A percentile compares a stretch with the other conserved stretches of the same genome.
Evolutionary conservation across 805 yeast species (phyloP).

Genomic region (Kockiozyma suomiensis): DNA sequence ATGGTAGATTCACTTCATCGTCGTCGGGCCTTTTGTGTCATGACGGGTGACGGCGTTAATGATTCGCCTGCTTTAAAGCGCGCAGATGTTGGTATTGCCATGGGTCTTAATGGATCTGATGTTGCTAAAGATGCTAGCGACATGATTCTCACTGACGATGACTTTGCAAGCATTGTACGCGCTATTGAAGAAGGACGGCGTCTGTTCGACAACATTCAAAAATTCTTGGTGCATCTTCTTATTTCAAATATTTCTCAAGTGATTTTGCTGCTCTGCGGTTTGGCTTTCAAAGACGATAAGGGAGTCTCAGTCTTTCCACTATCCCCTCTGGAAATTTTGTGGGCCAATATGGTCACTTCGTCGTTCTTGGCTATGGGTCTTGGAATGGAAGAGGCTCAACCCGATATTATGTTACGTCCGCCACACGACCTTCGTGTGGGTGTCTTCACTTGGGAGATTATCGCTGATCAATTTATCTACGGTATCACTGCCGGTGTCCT

Average conservation of each 20-base stretch:
- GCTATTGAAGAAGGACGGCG: conserved; percentile 84
- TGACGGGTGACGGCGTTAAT: conserved; percentile 85
- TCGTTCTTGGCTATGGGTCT: conserved; percentile 86
- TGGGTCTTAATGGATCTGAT: conserved; percentile 81
- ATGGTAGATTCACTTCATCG: conserved; percentile 77
- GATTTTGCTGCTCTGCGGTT: conserved; percentile 66
- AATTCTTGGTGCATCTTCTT: conserved; percentile 71
- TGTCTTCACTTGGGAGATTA: conserved; percentile 67
- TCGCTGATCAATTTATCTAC: conserved; percentile 69
- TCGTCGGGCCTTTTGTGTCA: conserved; percentile 66
- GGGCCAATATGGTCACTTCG: conserved; percentile 78
- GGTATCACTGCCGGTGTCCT: conserved; percentile 69
- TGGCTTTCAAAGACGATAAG: conserved; percentile 64
- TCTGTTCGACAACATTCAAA: conserved; percentile 76
- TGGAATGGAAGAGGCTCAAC: conserved; percentile 67
- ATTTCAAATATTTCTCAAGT: conserved; percentile 78
- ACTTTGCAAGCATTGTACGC: conserved; percentile 75
- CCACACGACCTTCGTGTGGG: conserved; percentile 61
- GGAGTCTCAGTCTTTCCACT: conserved; percentile 79
- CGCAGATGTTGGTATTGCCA: conserved; percentile 82
- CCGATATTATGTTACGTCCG: conserved; percentile 65
- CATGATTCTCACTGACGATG: conserved; percentile 75
- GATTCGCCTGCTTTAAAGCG: conserved; percentile 77
- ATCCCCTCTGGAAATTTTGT: conserved; percentile 76
- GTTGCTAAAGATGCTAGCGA: conserved; percentile 83